Conservation (phyloP, 192 early-diverging fungal species). For the Globomyces pollinis-pini region DNA sequence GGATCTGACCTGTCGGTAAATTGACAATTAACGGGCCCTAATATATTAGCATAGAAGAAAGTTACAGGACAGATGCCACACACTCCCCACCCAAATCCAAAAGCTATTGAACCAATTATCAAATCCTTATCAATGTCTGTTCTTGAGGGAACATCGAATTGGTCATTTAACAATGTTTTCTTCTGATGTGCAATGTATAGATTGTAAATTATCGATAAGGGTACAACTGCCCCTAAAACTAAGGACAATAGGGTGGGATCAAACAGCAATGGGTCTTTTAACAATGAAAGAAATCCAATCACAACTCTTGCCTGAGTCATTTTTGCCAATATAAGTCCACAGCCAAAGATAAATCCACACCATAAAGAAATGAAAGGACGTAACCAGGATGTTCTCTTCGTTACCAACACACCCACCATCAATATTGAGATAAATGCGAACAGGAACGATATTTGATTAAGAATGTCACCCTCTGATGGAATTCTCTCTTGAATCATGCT, state of each 20-base stretch:
- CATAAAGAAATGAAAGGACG: neutral
- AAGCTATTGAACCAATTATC: neutral
- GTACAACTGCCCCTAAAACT: neutral
- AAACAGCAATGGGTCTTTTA: neutral
- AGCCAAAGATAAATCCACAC: neutral
- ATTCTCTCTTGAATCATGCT: neutral
- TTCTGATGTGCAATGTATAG: neutral
- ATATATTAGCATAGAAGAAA: too few species aligned
- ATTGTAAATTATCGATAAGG: neutral
- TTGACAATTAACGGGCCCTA: too few species aligned
- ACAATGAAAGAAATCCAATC: neutral
- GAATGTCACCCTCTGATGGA: neutral
- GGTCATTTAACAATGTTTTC: neutral
- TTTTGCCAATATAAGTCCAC: neutral
- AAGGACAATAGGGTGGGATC: neutral
- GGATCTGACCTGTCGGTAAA: too few species aligned
- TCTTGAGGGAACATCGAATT: neutral
- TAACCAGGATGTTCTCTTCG: too few species aligned
- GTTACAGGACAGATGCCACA: neutral
- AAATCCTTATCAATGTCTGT: neutral
- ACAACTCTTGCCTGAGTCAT: too few species aligned
- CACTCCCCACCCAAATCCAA: neutral
- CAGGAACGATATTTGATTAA: neutral
- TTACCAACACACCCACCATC: neutral
- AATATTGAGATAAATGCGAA: neutral